Percentiles rank a stretch among this genome's conserved stretches.
Evolutionary conservation across 345 rosid genomes (phyloP).

Genomic region (Arabidopsis arenosa): DNA sequence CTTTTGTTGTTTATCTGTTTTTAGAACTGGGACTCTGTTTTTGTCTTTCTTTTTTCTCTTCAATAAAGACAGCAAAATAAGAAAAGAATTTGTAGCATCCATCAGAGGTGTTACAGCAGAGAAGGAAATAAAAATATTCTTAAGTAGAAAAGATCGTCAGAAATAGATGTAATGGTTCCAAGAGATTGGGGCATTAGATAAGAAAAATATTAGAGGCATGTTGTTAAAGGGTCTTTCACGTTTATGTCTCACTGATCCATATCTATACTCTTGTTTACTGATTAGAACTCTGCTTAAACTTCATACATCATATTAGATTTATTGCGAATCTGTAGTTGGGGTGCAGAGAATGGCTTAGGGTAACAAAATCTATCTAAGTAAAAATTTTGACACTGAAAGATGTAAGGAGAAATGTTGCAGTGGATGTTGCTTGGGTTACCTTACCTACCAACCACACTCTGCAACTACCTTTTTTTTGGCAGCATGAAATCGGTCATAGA

Average conservation of each 20-base stretch:
- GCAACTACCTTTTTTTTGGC: slow-evolving; percentile 11
- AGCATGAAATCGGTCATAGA: slow-evolving; percentile 45
- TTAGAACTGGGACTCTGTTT: background rate
- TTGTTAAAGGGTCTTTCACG: background rate
- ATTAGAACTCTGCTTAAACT: slow-evolving; percentile 14
- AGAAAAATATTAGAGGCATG: background rate
- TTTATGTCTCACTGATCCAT: slow-evolving; percentile 2
- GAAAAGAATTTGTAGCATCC: background rate
- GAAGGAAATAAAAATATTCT: background rate
- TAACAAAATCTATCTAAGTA: slow-evolving; percentile 15
- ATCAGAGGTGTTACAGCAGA: background rate
- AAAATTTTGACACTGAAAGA: background rate
- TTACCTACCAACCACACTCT: slow-evolving; percentile 26
- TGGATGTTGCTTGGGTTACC: slow-evolving; percentile 33
- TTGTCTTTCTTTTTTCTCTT: background rate
- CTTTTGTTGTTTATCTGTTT: background rate
- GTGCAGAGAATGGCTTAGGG: slow-evolving; percentile 22
- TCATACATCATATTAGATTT: slow-evolving; percentile 9
- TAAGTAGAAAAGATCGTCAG: background rate
- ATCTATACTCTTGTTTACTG: background rate
- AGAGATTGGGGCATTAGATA: background rate
- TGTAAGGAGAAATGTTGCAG: slow-evolving; percentile 16
- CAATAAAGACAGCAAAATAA: background rate
- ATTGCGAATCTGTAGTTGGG: background rate
- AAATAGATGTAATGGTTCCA: background rate